Evolutionary conservation across 1,284 basidiomycete species (phyloP), one percentile per base, ranked within the genome.

Genomic region (Malassezia obtusa): DNA sequence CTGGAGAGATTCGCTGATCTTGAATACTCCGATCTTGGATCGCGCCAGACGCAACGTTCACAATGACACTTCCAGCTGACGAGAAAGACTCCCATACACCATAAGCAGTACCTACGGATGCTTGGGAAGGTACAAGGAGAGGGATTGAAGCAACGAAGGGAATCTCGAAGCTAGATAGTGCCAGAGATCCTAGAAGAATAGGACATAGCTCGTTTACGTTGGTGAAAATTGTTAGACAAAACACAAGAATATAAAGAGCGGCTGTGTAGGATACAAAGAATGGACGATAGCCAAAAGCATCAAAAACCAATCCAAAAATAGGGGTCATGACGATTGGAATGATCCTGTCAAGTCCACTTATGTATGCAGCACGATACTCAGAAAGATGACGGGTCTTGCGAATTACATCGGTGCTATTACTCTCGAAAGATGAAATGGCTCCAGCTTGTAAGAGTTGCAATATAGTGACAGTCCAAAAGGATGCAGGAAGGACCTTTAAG

Each of bases 261-360:
- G 37, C 37, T 14, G 37, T 38, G 37, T 38, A 58, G 0, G 67
- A 58, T 24, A 71, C 62, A 30, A 59, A 65, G 52, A 63, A 58
- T 63, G 68, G 66, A 10, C 66, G 54, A 17, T 48, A 39, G 3
- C 64, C 61, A 32, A 52, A 59, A 14, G 50, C 37, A 45, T 67
- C 64, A 19, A 62, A 63, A 50, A 65, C 55, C 43, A 76, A 64
- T 17, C 69, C 57, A 58, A 75, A 72, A 0, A 67, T 30, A 0
- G 77, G 77, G 0, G 75, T 76, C 32, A 78, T 61, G 12, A 78
- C 65, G 50, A 78, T 77, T 0, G 77, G 76, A 19, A 77, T 74
- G 26, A 77, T 63, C 45, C 73, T 67, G n/a, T 75, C 73, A 15
- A 77, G 57, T 0, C 74, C 68, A 1, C 67, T 57, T 36, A 75